Base-by-base conservation (phyloP, 2,329 filamentous ascomycete genomes). In the Fusarium sp. region DNA sequence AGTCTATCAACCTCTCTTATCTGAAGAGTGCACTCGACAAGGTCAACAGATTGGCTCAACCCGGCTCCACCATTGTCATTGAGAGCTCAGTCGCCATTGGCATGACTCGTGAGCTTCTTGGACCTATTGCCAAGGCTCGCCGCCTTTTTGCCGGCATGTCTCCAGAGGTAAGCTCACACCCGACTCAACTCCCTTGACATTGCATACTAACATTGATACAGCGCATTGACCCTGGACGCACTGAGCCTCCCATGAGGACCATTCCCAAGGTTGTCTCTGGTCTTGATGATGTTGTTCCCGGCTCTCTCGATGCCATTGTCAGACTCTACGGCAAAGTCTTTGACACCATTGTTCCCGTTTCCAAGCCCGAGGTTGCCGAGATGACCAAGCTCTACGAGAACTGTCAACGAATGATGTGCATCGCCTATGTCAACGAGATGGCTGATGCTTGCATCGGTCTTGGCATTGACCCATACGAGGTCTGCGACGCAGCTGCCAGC, bases 351-450 rank as follows among this genome's bases (percentile, higher is more conserved):
- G 81, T 89, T 4, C 82, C 84, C 0, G 87, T 89, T 30, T 86
- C 85, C 13, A 81, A 79, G 52, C 87, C 88, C 1, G 88, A 90
- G 71, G 87, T 88, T 1, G 88, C 88, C 2, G 88, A 89, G 77
- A 88, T 89, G 86, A 87, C 84, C 64, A 90, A 89, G 79, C 80
- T 89, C 9, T 89, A 88, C 73, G 87, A 89, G 71, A 90, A 89
- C 76, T 89, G 88, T 73, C 87, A 89, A 70, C 82, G 87, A 2
- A 89, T 88, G 85, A 80, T 89, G 32, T 83, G 83, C 65, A 87
- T 88, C 35, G 87, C 88, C 1, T 89, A 86, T 65, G 87, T 84
- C 64, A 89, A 89, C 71, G 87, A 89, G 72, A 88, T 89, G 85
- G 86, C 87, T 1, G 86, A 89, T 70, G 87, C 88, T 1, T 89